phyloP scores from a whole-genome alignment of 352 stramenopile species.

The Pseudoperonospora humuli region DNA sequence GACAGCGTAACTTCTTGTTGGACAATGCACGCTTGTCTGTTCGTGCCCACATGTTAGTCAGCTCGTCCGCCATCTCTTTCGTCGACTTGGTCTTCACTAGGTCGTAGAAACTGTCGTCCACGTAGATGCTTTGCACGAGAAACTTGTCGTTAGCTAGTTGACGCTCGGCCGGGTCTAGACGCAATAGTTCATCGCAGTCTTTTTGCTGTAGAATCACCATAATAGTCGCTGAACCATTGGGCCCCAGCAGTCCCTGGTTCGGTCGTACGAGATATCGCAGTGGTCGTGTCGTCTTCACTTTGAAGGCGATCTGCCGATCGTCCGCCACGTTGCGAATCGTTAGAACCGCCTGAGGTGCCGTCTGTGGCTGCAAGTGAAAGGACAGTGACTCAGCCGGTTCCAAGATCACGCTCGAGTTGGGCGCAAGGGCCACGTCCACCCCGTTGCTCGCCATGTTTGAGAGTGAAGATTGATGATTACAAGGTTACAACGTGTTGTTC shows the following conservation, averaged over 20 bases:
- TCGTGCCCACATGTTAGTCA: constrained; percentile 79
- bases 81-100: constrained; percentile 78
- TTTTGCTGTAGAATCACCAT: constrained; percentile 88
- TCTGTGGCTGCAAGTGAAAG: constrained; percentile 56
- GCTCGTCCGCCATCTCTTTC: constrained; percentile 84
- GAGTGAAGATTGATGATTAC: no score
- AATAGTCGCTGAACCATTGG: constrained; percentile 67
- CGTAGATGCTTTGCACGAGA: constrained; percentile 79
- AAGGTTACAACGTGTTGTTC: no score
- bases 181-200: constrained; percentile 81
- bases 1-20: constrained; percentile 87
- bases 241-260: constrained; percentile 77
- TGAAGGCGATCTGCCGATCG: constrained; percentile 80
- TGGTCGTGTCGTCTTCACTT: constrained; percentile 84
- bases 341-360: constrained; percentile 68
- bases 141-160: constrained; percentile 88
- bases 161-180: constrained; percentile 64
- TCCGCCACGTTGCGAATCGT: constrained; percentile 81
- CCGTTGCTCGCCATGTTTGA: constrained; percentile 37
- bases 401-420: constrained; percentile 71
- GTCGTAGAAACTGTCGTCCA: constrained; percentile 82
- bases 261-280: constrained; percentile 85
- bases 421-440: constrained; percentile 50
- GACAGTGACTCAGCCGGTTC: constrained; percentile 76
- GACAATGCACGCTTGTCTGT: constrained; percentile 72